These are phyloP conservation scores for Desmodesmus armatus DNA, from an alignment of 139 green algal genomes.

Conservation along the genomic window DNA sequence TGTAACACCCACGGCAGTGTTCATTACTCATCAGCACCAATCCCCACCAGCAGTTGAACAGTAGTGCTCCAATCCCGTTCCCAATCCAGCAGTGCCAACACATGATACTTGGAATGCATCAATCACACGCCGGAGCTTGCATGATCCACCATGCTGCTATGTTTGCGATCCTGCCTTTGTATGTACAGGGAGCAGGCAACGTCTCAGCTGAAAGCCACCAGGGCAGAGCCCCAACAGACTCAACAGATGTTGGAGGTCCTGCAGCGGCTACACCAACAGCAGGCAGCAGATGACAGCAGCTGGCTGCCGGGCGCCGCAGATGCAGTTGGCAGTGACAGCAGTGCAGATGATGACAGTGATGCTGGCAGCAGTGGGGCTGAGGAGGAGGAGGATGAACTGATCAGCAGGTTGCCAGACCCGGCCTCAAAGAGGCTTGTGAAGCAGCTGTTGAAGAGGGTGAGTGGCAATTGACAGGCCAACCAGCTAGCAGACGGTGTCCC, in stretches of 20 bases:
- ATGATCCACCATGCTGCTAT: background rate
- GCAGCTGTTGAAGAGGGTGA: conserved; percentile 24
- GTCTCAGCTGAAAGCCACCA: conserved; percentile 56
- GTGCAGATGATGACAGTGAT: background rate
- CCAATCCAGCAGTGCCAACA: too few species aligned
- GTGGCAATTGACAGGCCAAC: background rate
- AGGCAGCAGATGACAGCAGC: conserved; percentile 24
- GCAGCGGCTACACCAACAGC: conserved; percentile 58
- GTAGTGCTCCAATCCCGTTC: too few species aligned
- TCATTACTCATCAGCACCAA: too few species aligned
- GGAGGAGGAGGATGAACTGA: background rate
- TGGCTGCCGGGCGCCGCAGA: too few species aligned
- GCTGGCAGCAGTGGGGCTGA: background rate
- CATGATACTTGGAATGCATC: too few species aligned
- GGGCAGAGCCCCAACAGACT: conserved; percentile 53
- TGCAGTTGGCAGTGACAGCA: background rate
- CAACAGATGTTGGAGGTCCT: conserved; percentile 72
- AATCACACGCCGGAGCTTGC: too few species aligned
- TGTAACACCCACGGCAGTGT: too few species aligned
- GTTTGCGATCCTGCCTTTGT: background rate
- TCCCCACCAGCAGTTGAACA: too few species aligned
- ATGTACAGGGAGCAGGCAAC: conserved; percentile 65
- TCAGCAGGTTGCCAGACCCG: background rate
- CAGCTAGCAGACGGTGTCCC: too few species aligned
- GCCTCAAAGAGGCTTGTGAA: too few species aligned